Percentiles rank a stretch among this genome's conserved stretches.
Conservation (phyloP, 176 grass and related monocot genomes). For the Musa acuminata region DNA sequence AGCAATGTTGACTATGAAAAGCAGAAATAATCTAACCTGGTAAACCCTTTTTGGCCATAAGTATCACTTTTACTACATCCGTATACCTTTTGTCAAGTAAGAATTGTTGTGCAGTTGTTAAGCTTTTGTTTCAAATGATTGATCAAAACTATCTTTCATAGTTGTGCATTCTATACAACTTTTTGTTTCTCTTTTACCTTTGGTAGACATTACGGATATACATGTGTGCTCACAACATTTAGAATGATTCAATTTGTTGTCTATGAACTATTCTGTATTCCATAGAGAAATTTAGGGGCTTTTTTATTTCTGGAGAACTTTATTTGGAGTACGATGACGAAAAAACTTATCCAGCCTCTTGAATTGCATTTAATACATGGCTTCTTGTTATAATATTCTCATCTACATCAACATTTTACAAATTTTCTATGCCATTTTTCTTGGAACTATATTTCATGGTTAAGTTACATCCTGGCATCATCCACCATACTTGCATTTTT, state of each 20-base stretch:
- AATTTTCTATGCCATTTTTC: neutral
- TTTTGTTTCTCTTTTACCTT: no score
- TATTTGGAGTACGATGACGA: no score
- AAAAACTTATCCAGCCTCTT: neutral
- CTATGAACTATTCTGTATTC: no score
- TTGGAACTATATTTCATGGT: neutral
- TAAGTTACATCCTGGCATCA: neutral
- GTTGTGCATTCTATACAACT: no score
- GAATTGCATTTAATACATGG: neutral
- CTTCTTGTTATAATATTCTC: neutral
- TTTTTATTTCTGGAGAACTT: no score
- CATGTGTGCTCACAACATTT: no score
- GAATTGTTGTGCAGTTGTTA: no score
- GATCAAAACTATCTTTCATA: no score
- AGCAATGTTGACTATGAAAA: conserved; percentile 40
- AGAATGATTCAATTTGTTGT: no score
- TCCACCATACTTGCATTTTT: neutral
- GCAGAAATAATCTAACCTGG: conserved; percentile 51
- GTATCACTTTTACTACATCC: neutral
- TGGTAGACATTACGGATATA: no score
- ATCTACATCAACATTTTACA: neutral
- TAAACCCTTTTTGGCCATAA: conserved; percentile 21
- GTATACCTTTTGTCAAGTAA: neutral
- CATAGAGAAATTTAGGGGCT: no score
- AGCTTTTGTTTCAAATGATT: no score